Percentiles rank a stretch among this genome's conserved stretches.
These are phyloP conservation scores for Geosmithia putterillii DNA, from an alignment of 2,329 filamentous ascomycete species.

Conservation along the genomic window DNA sequence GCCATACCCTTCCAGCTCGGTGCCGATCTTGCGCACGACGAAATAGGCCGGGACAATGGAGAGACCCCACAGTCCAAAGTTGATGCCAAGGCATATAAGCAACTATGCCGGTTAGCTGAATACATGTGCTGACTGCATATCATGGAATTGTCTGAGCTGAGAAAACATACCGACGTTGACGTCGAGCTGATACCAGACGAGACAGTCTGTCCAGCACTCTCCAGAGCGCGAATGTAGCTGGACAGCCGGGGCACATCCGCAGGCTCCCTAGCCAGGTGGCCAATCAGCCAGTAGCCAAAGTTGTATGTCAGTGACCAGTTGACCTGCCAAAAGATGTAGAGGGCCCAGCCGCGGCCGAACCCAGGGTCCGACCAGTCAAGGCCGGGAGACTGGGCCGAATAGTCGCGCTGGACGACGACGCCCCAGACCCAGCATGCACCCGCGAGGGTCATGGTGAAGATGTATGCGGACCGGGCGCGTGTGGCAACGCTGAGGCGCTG, in stretches of 20 bases:
- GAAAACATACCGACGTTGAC: not conserved
- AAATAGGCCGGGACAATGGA: constrained; percentile 6
- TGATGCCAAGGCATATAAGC: constrained; percentile 5
- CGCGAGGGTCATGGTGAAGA: constrained; percentile 4
- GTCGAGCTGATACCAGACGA: constrained; percentile 9
- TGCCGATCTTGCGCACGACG: constrained; percentile 4
- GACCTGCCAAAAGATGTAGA: constrained; percentile 11
- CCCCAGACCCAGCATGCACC: constrained; percentile 9
- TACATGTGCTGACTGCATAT: too few species aligned
- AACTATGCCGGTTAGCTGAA: constrained; percentile 1
- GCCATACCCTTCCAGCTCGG: not conserved
- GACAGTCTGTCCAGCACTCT: constrained; percentile 11
- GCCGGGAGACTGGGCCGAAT: constrained; percentile 1
- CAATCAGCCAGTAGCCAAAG: constrained; percentile 7
- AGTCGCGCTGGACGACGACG: constrained; percentile 8
- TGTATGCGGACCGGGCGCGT: constrained; percentile 5
- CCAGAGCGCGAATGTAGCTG: constrained; percentile 8
- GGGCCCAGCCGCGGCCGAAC: constrained; percentile 10
- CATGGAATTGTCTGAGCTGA: too few species aligned
- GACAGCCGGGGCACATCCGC: constrained; percentile 8
- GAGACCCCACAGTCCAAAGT: constrained; percentile 7
- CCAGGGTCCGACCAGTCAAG: constrained; percentile 8
- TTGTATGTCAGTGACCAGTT: constrained; percentile 5
- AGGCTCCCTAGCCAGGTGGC: constrained; percentile 8
- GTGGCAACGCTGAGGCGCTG: constrained; percentile 1